Conservation (phyloP, 164 flowering plant species). For the Macadamia tetraphylla region DNA sequence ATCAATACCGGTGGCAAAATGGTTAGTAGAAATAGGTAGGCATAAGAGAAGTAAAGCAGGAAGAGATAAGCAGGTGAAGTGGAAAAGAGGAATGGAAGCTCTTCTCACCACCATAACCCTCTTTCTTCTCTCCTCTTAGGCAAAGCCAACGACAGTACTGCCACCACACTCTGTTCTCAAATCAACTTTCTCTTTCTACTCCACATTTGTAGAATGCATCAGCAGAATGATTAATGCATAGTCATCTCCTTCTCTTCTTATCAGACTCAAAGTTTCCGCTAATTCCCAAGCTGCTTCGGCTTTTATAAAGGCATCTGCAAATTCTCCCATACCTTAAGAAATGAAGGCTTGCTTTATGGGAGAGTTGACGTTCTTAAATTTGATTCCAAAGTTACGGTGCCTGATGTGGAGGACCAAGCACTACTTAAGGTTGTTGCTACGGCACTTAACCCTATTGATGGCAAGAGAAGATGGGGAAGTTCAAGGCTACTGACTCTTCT, state of each 20-base stretch:
- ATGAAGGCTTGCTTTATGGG: slow-evolving; percentile 81
- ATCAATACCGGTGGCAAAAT: too few relatives aligned
- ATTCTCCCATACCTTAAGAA: slow-evolving; percentile 29
- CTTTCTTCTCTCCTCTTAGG: not conserved
- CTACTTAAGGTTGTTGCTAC: slow-evolving; percentile 87
- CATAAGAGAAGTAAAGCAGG: not conserved
- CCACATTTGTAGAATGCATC: slow-evolving; percentile 10
- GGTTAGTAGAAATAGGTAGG: too few relatives aligned
- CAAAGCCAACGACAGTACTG: too few relatives aligned
- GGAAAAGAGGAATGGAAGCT: slow-evolving; percentile 10
- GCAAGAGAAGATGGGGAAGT: slow-evolving; percentile 79
- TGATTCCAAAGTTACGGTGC: slow-evolving; percentile 52
- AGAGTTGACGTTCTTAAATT: slow-evolving; percentile 80
- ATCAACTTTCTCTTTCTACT: slow-evolving; percentile 3
- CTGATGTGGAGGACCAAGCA: slow-evolving; percentile 81
- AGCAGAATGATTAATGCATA: not conserved
- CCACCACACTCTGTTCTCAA: slow-evolving; percentile 3
- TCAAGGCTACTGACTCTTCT: slow-evolving; percentile 89
- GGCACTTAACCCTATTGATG: slow-evolving; percentile 87
- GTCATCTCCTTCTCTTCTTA: slow-evolving; percentile 6
- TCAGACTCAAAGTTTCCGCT: slow-evolving; percentile 31
- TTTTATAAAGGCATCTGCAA: slow-evolving; percentile 19
- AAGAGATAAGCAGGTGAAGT: not conserved
- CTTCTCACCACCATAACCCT: slow-evolving; percentile 6
- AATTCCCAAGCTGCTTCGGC: slow-evolving; percentile 42